These are phyloP conservation scores for Eutypa lata DNA, from an alignment of 2,329 filamentous ascomycete species.

Conservation along the genomic window DNA sequence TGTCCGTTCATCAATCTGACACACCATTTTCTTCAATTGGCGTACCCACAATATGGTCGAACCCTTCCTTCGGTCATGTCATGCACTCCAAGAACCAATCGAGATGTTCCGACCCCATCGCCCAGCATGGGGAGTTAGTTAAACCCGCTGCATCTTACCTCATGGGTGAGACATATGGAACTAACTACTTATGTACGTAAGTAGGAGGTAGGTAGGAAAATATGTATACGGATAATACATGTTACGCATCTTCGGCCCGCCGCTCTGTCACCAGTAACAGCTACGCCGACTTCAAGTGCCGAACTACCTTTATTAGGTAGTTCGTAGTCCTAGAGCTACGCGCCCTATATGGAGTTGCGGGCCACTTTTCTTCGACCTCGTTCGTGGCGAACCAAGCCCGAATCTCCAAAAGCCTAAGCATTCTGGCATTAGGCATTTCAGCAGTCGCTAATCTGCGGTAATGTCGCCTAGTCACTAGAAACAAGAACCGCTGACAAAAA, in stretches of 20 bases:
- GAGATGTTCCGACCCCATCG: not conserved
- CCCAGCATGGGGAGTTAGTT: not conserved
- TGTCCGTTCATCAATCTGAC: no score
- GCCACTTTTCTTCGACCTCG: not conserved
- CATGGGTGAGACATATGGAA: no score
- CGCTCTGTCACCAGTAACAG: no score
- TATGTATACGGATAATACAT: not conserved
- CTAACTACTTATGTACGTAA: no score
- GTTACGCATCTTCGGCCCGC: not conserved
- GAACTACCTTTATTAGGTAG: not conserved
- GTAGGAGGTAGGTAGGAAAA: no score
- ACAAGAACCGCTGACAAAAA: not conserved
- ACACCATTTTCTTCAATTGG: not conserved
- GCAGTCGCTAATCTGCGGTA: not conserved
- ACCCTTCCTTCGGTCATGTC: not conserved
- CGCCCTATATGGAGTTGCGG: not conserved
- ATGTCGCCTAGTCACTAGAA: not conserved
- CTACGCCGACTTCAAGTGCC: not conserved
- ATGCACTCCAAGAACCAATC: not conserved
- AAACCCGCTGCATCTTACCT: no score
- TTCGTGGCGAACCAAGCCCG: not conserved
- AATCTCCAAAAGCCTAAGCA: not conserved
- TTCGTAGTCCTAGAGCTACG: not conserved
- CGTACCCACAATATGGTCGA: not conserved
- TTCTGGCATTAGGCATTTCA: not conserved